Evolutionary conservation across 2,329 filamentous ascomycete genomes (phyloP).

Genomic region (Colletotrichum truncatum): DNA sequence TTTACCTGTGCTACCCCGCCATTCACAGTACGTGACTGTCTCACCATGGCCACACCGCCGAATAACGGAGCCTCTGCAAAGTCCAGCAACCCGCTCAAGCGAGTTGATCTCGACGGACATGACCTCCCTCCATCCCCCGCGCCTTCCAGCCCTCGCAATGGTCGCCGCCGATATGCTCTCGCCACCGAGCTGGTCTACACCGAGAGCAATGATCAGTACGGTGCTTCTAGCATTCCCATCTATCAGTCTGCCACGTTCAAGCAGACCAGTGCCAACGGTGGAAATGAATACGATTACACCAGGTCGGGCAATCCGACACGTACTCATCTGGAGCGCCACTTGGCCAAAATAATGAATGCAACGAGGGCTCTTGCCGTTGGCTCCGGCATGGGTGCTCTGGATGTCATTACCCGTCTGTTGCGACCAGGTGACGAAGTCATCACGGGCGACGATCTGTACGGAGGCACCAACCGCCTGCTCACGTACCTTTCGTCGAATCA

Average conservation of each 20-base stretch:
- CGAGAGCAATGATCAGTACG: conserved; percentile 96
- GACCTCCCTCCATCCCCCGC: conserved; percentile 90
- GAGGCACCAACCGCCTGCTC: conserved; percentile 91
- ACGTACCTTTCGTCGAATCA: conserved; percentile 91
- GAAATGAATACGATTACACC: conserved; percentile 96
- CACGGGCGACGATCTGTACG: conserved; percentile 96
- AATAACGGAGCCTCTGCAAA: conserved; percentile 22
- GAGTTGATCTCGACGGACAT: conserved; percentile 84
- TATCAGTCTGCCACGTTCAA: conserved; percentile 99
- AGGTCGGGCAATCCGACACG: conserved; percentile 96
- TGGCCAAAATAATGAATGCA: conserved; percentile 99
- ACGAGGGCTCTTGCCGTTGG: conserved; percentile 90
- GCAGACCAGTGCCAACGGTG: conserved; percentile 81
- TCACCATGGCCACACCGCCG: conserved; percentile 28
- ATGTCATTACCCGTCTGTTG: conserved; percentile 92
- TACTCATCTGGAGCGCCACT: conserved; percentile 93
- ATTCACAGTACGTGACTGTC: not conserved
- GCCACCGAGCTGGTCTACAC: conserved; percentile 98
- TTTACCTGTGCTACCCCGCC: not conserved
- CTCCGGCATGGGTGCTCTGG: conserved; percentile 96
- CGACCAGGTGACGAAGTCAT: conserved; percentile 96
- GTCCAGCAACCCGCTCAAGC: conserved; percentile 53
- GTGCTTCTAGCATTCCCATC: conserved; percentile 93
- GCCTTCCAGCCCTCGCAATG: conserved; percentile 87
- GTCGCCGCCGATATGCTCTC: conserved; percentile 85